Base-by-base conservation (phyloP, 805 yeast genomes). In the Metschnikowia baotianmanensis region DNA sequence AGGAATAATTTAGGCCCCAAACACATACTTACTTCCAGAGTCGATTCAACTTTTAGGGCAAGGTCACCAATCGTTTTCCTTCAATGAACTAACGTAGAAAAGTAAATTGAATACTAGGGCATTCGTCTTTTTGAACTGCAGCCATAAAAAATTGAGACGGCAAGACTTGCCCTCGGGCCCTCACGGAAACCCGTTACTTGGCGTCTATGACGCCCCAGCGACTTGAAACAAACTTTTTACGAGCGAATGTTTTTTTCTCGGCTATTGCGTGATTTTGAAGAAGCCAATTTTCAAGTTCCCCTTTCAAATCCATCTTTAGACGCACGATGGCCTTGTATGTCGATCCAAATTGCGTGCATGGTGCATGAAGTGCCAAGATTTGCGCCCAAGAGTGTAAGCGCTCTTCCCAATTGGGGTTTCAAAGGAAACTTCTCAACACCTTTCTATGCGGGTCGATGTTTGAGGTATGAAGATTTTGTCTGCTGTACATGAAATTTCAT, bases 391-490 rank as follows among this genome's bases (percentile, higher is more conserved):
- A 33, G 39, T 33, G 29, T 4, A n/a, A 12, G 33, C 20, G 26
- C 19, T 4, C 16, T 36, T 25, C 40, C 44, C 30, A n/a, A 29
- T 43, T 23, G 19, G 47, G 50, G 17, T 17, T 35, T 34, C 43
- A 38, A 42, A 38, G 46, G 46, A 31, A 34, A 21, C 26, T 29
- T 20, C 34, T 21, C 15, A 31, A 6, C 42, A 27, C 22, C 33
- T 27, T 17, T 10, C 4, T 18, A 7, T 18, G 29, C 31, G 8
- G 6, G 8, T 22, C 11, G 2, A 13, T 19, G 34, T 28, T 39
- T 28, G 35, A 39, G 34, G 19, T 6, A 30, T 6, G 16, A 25
- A 7, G 17, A 18, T 26, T 22, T 29, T 24, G 31, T 22, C 13
- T 6, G 8, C 7, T 11, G 26, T 11, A 27, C 29, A 15, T n/a